phyloP scores from a whole-genome alignment of 176 grass and related monocot species.

The Elaeis guineensis region DNA sequence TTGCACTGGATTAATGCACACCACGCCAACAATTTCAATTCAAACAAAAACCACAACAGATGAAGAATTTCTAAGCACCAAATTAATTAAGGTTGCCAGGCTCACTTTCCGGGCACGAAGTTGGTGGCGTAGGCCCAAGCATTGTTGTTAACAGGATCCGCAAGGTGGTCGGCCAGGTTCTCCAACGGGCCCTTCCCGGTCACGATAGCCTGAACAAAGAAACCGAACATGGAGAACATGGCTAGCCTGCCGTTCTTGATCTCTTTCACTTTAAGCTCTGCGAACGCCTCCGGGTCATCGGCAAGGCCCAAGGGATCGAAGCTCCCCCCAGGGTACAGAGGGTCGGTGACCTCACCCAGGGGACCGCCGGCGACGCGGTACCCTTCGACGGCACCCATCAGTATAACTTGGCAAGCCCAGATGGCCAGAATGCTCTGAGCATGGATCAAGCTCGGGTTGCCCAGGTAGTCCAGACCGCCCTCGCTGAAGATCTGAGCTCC shows the following conservation, averaged over 20 bases:
- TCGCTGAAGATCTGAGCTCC: conserved; percentile 86
- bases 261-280: conserved; percentile 91
- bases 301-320: conserved; percentile 80
- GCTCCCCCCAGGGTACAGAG: conserved; percentile 74
- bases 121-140: conserved; percentile 94
- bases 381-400: conserved; percentile 91
- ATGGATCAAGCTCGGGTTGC: conserved; percentile 79
- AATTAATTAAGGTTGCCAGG: no score
- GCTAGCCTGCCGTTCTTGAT: conserved; percentile 82
- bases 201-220: conserved; percentile 88
- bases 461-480: conserved; percentile 82
- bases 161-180: conserved; percentile 89
- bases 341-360: conserved; percentile 74
- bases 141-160: conserved; percentile 96
- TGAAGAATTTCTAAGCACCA: no score
- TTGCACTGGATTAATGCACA: no score
- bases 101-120: conserved; percentile 83
- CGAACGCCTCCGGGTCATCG: conserved; percentile 78
- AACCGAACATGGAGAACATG: conserved; percentile 99
- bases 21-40: no score
- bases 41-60: no score
- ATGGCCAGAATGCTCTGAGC: conserved; percentile 91
- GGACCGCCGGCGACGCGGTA: conserved; percentile 79
- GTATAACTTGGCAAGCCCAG: conserved; percentile 71
- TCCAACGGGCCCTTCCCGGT: conserved; percentile 86